Conservation (phyloP, 257 asterid genomes). For the Osmanthus fragrans region DNA sequence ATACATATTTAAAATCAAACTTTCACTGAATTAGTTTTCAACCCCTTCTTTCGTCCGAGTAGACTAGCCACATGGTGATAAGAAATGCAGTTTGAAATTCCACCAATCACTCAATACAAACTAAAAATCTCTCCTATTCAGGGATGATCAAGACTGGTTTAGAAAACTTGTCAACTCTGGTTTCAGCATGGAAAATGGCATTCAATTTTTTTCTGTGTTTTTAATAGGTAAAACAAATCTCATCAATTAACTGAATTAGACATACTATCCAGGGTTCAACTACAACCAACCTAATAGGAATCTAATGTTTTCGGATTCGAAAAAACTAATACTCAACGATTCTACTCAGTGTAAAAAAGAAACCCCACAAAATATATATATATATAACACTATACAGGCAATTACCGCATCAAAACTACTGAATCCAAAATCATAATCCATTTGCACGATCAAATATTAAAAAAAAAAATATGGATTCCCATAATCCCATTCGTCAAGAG, state of each 20-base stretch:
- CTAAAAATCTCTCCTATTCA: not conserved
- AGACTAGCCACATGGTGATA: too few relatives aligned
- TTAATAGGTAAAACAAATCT: not conserved
- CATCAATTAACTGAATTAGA: too few relatives aligned
- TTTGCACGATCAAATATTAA: not conserved
- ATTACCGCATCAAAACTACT: not conserved
- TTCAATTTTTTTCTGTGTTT: not conserved
- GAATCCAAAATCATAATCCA: not conserved
- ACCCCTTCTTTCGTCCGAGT: too few relatives aligned
- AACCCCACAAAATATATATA: not conserved
- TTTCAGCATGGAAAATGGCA: not conserved
- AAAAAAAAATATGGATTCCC: not conserved
- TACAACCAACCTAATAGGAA: too few relatives aligned
- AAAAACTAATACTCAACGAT: too few relatives aligned
- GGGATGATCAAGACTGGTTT: not conserved
- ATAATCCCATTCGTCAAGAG: not conserved
- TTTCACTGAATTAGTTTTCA: too few relatives aligned
- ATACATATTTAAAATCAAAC: not conserved
- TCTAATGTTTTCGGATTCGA: not conserved
- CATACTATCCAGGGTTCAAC: not conserved
- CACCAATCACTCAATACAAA: too few relatives aligned
- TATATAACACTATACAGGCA: not conserved
- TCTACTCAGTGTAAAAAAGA: not conserved
- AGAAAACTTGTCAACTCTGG: not conserved
- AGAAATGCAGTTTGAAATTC: too few relatives aligned